Evolutionary conservation across 495 filamentous ascomycete species (phyloP).

Genomic region (Neurospora sp.): DNA sequence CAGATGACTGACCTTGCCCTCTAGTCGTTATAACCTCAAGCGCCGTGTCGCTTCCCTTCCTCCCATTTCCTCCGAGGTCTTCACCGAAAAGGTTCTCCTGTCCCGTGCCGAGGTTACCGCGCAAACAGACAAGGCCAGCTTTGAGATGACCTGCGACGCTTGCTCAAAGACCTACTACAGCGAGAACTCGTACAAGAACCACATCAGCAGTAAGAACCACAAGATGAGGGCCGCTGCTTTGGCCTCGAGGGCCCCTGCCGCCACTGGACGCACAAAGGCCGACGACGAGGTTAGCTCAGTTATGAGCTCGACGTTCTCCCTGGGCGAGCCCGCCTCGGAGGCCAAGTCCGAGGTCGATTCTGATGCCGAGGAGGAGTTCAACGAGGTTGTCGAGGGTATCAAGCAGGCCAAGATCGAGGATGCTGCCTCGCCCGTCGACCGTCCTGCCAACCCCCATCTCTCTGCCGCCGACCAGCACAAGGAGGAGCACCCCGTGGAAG

Average conservation of each 20-base stretch:
- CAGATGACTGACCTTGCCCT: slow-evolving; percentile 4
- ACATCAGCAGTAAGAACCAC: slow-evolving; percentile 86
- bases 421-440: slow-evolving; percentile 38
- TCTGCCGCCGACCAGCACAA: slow-evolving; percentile 37
- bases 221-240: slow-evolving; percentile 48
- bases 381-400: slow-evolving; percentile 65
- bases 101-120: slow-evolving; percentile 75
- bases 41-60: slow-evolving; percentile 86
- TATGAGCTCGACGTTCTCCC: slow-evolving; percentile 81
- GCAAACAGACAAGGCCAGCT: slow-evolving; percentile 80
- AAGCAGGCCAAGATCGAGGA: slow-evolving; percentile 65
- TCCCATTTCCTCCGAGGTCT: slow-evolving; percentile 83
- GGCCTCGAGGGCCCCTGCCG: slow-evolving; percentile 13
- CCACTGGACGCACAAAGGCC: slow-evolving; percentile 12
- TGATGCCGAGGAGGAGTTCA: slow-evolving; percentile 65
- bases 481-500: slow-evolving; percentile 26
- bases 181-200: slow-evolving; percentile 90
- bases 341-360: slow-evolving; percentile 38
- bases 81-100: slow-evolving; percentile 93
- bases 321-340: slow-evolving; percentile 66
- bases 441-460: slow-evolving; percentile 47
- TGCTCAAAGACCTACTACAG: slow-evolving; percentile 93
- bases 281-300: slow-evolving; percentile 75
- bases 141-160: slow-evolving; percentile 68
- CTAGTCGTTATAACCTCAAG: slow-evolving; percentile 92